Percentiles rank a stretch among this genome's conserved stretches.
Conservation (phyloP, 2,329 filamentous ascomycete species). For the Cadophora malorum region DNA sequence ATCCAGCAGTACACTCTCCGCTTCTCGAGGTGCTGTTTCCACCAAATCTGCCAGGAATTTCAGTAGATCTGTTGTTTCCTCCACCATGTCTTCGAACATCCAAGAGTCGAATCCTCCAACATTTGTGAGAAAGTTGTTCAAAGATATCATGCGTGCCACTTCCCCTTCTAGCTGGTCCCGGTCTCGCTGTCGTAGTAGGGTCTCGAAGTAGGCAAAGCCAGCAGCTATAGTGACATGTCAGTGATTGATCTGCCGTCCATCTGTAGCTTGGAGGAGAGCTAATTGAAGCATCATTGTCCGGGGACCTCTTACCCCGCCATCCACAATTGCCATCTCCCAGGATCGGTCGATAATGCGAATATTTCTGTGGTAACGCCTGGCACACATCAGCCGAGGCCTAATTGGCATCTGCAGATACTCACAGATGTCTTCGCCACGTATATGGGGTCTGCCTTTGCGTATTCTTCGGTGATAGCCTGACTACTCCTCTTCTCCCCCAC, state of each 20-base stretch:
- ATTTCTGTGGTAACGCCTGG: conserved; percentile 80
- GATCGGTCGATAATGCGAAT: conserved; percentile 86
- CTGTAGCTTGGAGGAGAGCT: not conserved
- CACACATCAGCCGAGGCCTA: conserved; percentile 13
- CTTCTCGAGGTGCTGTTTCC: conserved; percentile 49
- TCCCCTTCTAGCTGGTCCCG: conserved; percentile 71
- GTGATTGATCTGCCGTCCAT: conserved; percentile 27
- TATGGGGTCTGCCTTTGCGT: conserved; percentile 83
- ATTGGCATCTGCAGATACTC: conserved; percentile 45
- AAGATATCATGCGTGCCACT: conserved; percentile 70
- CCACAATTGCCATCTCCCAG: conserved; percentile 96
- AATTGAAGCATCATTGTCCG: conserved; percentile 29
- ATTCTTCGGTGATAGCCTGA: conserved; percentile 80
- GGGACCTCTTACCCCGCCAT: conserved; percentile 81
- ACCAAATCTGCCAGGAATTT: conserved; percentile 66
- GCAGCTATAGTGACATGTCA: conserved; percentile 65
- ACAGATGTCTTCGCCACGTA: conserved; percentile 90
- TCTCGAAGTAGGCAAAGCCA: conserved; percentile 92
- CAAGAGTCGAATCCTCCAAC: conserved; percentile 74
- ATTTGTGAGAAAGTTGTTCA: conserved; percentile 73
- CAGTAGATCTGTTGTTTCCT: conserved; percentile 74
- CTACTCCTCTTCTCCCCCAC: conserved; percentile 81
- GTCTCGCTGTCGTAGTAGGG: conserved; percentile 73
- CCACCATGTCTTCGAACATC: conserved; percentile 83
- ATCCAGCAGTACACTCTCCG: conserved; percentile 59